phyloP scores from a whole-genome alignment of 176 grass and related monocot genomes.

The Guadua angustifolia region DNA sequence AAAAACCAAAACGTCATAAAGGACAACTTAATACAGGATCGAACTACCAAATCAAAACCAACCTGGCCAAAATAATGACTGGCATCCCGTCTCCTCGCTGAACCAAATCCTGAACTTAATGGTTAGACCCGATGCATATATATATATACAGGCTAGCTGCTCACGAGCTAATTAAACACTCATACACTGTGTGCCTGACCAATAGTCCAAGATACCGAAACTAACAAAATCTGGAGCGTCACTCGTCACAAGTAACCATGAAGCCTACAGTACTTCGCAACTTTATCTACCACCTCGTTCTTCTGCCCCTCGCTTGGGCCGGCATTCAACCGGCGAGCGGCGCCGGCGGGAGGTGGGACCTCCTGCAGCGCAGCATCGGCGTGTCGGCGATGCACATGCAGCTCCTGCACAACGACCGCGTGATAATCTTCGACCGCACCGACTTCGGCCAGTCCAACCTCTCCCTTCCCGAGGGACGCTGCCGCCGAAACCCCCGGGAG shows the following conservation, averaged over 20 bases:
- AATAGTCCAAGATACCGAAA: not conserved
- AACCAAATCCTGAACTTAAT: not conserved
- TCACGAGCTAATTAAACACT: conserved; percentile 20
- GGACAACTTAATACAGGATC: conserved; percentile 14
- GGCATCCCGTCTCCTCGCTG: not conserved
- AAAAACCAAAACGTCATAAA: not conserved
- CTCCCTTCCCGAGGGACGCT: conserved; percentile 59
- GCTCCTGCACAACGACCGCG: conserved; percentile 76
- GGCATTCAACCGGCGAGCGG: conserved; percentile 23
- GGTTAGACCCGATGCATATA: not conserved
- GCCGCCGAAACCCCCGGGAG: conserved; percentile 66
- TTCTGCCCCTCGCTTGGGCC: conserved; percentile 16
- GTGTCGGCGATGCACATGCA: conserved; percentile 98
- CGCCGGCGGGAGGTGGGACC: conserved; percentile 60
- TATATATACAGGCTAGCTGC: not conserved
- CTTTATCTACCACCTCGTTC: not conserved
- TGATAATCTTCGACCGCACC: conserved; percentile 81
- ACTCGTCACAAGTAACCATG: conserved; percentile 16
- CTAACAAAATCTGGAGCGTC: not conserved
- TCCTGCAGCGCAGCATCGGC: conserved; percentile 75
- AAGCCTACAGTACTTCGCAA: conserved; percentile 1
- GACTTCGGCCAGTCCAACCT: conserved; percentile 79
- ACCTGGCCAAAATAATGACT: not conserved
- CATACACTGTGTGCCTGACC: not conserved
- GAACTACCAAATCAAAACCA: conserved; percentile 25